These are phyloP conservation scores for Trichoderma gracile DNA, from an alignment of 2,329 filamentous ascomycete species.

Conservation along the genomic window DNA sequence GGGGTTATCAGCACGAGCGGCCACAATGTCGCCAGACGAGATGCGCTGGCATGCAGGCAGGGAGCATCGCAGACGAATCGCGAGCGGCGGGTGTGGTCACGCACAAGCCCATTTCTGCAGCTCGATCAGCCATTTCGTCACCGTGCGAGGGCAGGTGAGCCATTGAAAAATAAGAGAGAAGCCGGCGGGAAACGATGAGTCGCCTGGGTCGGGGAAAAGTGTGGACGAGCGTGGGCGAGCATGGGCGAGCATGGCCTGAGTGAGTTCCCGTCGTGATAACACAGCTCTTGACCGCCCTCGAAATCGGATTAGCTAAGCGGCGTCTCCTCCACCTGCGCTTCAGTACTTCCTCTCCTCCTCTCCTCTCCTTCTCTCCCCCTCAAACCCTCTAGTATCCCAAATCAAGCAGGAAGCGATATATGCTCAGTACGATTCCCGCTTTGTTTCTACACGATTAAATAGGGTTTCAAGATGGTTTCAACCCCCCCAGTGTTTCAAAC, in stretches of 20 bases:
- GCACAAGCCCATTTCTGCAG: conserved; percentile 22
- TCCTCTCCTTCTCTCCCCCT: not conserved
- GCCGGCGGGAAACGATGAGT: not conserved
- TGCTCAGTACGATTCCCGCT: not conserved
- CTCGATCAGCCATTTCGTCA: conserved; percentile 21
- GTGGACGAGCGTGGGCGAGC: too few species aligned
- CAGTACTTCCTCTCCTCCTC: not conserved
- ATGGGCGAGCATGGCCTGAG: not conserved
- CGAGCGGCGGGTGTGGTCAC: conserved; percentile 17
- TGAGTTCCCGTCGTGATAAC: not conserved
- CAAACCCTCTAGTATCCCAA: not conserved
- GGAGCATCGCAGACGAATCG: conserved; percentile 25
- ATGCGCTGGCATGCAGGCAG: conserved; percentile 26
- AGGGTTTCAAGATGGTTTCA: too few species aligned
- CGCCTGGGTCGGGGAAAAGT: not conserved
- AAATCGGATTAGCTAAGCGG: conserved; percentile 17
- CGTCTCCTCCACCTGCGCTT: not conserved
- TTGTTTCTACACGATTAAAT: not conserved
- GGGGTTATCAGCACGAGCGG: conserved; percentile 22
- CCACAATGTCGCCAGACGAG: conserved; percentile 22
- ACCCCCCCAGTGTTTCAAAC: not conserved
- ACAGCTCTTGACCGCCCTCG: not conserved
- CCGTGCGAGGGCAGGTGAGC: conserved; percentile 15
- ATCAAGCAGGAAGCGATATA: not conserved
- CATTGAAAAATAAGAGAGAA: conserved; percentile 17